These are phyloP conservation scores for Aspergillus coremiiformis DNA, from an alignment of 495 filamentous ascomycete genomes.

Conservation along the genomic window DNA sequence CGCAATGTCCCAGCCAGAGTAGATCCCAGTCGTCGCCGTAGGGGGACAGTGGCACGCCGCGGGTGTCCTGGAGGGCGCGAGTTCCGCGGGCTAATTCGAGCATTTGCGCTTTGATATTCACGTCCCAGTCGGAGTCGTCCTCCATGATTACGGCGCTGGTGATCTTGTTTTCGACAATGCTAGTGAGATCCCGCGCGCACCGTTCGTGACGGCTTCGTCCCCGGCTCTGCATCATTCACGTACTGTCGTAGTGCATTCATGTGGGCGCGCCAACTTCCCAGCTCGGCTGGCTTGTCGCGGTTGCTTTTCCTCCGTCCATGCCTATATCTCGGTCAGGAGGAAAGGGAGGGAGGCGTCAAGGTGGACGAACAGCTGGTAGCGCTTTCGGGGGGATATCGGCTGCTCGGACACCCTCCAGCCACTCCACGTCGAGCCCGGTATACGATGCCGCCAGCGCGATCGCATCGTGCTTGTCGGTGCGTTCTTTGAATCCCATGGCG, in stretches of 20 bases:
- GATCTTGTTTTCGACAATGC: slow-evolving; percentile 36
- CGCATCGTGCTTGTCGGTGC: slow-evolving; percentile 50
- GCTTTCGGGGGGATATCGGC: slow-evolving; percentile 31
- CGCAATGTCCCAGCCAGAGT: slow-evolving; percentile 42
- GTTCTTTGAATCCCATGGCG: slow-evolving; percentile 45
- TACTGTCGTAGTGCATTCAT: slow-evolving; percentile 7
- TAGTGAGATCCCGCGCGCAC: no score
- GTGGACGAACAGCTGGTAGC: slow-evolving; percentile 7
- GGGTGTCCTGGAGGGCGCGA: slow-evolving; percentile 23
- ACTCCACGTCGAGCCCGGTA: slow-evolving; percentile 37
- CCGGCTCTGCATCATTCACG: no score
- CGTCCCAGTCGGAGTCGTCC: slow-evolving; percentile 52
- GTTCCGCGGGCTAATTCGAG: slow-evolving; percentile 35
- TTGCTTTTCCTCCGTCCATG: background rate
- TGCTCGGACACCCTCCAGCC: slow-evolving; percentile 42
- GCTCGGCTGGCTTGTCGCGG: background rate
- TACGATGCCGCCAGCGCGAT: slow-evolving; percentile 40
- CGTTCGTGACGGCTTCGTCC: no score
- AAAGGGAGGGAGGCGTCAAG: background rate
- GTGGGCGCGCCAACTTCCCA: slow-evolving; percentile 27
- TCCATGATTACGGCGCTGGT: slow-evolving; percentile 45
- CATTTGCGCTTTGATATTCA: slow-evolving; percentile 42
- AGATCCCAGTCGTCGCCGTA: slow-evolving; percentile 48
- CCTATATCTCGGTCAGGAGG: background rate
- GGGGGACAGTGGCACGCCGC: slow-evolving; percentile 19